Percentiles rank a stretch among this genome's conserved stretches.
Conservation (phyloP, 768 basidiomycete species). For the Russula brevipes region DNA sequence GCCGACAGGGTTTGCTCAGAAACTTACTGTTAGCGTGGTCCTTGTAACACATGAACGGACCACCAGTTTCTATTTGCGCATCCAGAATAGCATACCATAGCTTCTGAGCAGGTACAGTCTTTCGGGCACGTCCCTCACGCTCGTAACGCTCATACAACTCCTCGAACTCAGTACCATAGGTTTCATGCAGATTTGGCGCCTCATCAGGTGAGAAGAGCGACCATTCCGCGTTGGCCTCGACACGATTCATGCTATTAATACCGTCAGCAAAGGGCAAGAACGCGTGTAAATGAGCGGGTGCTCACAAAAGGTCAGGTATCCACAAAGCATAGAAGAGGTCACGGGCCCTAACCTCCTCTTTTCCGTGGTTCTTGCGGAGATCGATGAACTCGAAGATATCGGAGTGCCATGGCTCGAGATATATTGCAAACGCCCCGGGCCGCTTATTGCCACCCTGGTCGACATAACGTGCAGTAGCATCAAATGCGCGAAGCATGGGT, state of each 20-base stretch:
- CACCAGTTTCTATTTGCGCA: constrained; percentile 96
- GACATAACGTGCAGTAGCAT: constrained; percentile 97
- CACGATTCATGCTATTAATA: constrained; percentile 82
- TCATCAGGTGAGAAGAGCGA: constrained; percentile 98
- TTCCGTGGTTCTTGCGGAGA: constrained; percentile 97
- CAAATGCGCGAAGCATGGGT: constrained; percentile 97
- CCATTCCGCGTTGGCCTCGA: constrained; percentile 87
- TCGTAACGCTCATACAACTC: constrained; percentile 83
- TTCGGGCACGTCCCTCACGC: constrained; percentile 79
- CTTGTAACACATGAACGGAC: constrained; percentile 99
- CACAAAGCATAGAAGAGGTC: constrained; percentile 98
- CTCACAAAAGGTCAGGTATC: constrained; percentile 95
- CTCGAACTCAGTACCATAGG: constrained; percentile 87
- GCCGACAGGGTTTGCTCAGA: not conserved
- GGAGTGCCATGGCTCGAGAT: constrained; percentile 98
- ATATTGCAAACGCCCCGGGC: constrained; percentile 96
- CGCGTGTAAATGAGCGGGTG: constrained; percentile 10
- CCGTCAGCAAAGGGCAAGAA: not conserved
- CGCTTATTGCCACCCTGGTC: constrained; percentile 99
- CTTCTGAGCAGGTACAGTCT: constrained; percentile 89
- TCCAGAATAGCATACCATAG: constrained; percentile 98
- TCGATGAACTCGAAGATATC: constrained; percentile 98
- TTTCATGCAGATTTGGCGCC: constrained; percentile 84
- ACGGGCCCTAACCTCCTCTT: constrained; percentile 93
- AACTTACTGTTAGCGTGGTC: constrained; percentile 84